Conservation (phyloP, 352 stramenopile species). For the Globisporangium iwayamae region DNA sequence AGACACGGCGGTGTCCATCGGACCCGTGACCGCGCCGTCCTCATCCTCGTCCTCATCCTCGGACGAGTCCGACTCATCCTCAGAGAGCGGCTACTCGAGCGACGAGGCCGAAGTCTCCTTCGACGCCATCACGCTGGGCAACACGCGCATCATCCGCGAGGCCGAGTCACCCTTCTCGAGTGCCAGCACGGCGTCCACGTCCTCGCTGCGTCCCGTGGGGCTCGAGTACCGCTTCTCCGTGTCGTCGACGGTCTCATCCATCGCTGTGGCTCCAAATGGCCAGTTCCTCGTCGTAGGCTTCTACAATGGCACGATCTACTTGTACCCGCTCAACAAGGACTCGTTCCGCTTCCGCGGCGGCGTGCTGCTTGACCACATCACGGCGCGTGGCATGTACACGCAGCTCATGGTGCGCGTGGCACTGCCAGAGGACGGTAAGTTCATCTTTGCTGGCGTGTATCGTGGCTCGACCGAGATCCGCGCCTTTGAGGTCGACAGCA, state of each 20-base stretch:
- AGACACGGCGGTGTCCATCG: conserved; percentile 10
- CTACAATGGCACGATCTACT: conserved; percentile 65
- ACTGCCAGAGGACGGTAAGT: conserved; percentile 72
- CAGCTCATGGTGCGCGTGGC: conserved; percentile 78
- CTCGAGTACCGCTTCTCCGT: conserved; percentile 65
- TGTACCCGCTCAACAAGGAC: conserved; percentile 67
- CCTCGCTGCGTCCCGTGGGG: conserved; percentile 27
- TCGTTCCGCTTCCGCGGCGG: conserved; percentile 61
- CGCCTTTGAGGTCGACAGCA: conserved; percentile 79
- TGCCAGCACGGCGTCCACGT: conserved; percentile 29
- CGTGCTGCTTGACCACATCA: conserved; percentile 79
- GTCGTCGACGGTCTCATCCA: conserved; percentile 69
- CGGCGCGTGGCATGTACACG: conserved; percentile 77
- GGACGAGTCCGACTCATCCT: conserved; percentile 22
- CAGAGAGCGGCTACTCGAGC: conserved; percentile 30
- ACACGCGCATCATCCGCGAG: conserved; percentile 54
- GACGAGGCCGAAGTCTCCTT: conserved; percentile 64
- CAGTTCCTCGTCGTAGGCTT: conserved; percentile 79
- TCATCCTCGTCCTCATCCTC: conserved; percentile 26
- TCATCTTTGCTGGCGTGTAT: conserved; percentile 86
- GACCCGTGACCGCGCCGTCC: conserved; percentile 6
- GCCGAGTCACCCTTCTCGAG: conserved; percentile 39
- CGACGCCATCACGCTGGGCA: conserved; percentile 58
- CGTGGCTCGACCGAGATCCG: conserved; percentile 84
- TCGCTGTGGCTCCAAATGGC: conserved; percentile 64